Evolutionary conservation across 2,329 filamentous ascomycete genomes (phyloP), one percentile per base, ranked within the genome.

Genomic region (Chaetothyriales sp.): DNA sequence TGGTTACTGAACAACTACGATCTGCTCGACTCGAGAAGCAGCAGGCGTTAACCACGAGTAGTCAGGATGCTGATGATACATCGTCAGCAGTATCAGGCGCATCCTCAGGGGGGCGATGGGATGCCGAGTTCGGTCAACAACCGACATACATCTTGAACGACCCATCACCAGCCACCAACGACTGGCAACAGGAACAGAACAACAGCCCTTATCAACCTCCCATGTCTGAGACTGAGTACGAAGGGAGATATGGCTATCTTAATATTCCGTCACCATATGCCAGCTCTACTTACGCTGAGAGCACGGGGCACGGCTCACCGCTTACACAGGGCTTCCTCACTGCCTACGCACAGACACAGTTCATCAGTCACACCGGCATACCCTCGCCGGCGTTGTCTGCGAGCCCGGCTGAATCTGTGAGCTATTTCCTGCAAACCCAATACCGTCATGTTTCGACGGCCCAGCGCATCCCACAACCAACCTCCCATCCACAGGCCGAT

Each of bases 1-100:
- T 64, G 43, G 18, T 54, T 9, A 47, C 55, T 10, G 25, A 44
- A 28, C 43, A 49, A 25, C 44, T 7, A 15, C 53, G 49, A 44
- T 43, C 55, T 12, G 12, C 47, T n/a, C 53, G 44, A n/a, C 18
- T 50, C 10, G 55, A 55, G 47, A 48, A 52, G 36, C 52, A 46
- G 39, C 43, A 43, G n/a, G 52, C 51, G 10, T 32, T 39, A 39
- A 2, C 32, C 32, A 39, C 32, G 7, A 15, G 10, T 15, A 39
- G 32, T 39, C 32, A 39, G 15, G 32, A 39, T 39, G 15, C 15
- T 39, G 32, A 39, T 5, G 10, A 39, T 10, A 39, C 15, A 4
- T 39, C 32, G 32, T 39, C 32, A 39, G 12, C 10, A 39, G 15
- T 15, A 12, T 39, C 12, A 39, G 15, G 32, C 32, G 12, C 32